These are phyloP conservation scores for Penicillium glabrum DNA, from an alignment of 2,329 filamentous ascomycete genomes.

Conservation along the genomic window DNA sequence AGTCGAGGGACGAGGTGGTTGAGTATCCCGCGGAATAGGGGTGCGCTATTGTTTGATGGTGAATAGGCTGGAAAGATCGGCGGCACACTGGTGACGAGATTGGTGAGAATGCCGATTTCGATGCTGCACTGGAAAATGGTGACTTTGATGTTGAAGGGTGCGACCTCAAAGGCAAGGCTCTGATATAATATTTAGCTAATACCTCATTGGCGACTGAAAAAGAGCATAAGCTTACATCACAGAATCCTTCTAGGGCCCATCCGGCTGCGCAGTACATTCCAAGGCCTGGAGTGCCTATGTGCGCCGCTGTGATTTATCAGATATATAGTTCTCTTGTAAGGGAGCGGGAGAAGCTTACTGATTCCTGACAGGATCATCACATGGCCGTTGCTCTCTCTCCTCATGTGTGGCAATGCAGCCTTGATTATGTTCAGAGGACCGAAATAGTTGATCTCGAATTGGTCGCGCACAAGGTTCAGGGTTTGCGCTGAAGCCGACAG, in stretches of 20 bases:
- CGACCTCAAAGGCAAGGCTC: slow-evolving; percentile 89
- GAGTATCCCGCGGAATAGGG: slow-evolving; percentile 79
- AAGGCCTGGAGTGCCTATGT: slow-evolving; percentile 89
- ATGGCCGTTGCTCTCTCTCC: slow-evolving; percentile 79
- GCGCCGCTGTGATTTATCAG: slow-evolving; percentile 58
- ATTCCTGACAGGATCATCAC: slow-evolving; percentile 88
- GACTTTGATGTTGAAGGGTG: slow-evolving; percentile 94
- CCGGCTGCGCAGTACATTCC: slow-evolving; percentile 88
- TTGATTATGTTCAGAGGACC: slow-evolving; percentile 96
- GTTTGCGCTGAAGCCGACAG: slow-evolving; percentile 71
- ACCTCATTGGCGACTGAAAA: not conserved
- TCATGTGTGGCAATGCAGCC: slow-evolving; percentile 75
- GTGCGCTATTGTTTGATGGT: slow-evolving; percentile 69
- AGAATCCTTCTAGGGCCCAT: slow-evolving; percentile 94
- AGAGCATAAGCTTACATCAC: slow-evolving; percentile 60
- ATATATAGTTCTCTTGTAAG: not conserved
- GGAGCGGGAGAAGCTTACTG: slow-evolving; percentile 45
- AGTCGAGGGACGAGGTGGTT: slow-evolving; percentile 75
- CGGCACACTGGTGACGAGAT: slow-evolving; percentile 81
- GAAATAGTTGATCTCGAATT: slow-evolving; percentile 95
- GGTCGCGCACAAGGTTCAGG: slow-evolving; percentile 77
- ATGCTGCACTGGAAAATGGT: slow-evolving; percentile 95
- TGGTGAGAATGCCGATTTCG: slow-evolving; percentile 84
- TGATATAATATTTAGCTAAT: slow-evolving; percentile 22
- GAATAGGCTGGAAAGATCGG: slow-evolving; percentile 68